Conservation (phyloP, 2,329 filamentous ascomycete genomes). For the Alternaria sp. region DNA sequence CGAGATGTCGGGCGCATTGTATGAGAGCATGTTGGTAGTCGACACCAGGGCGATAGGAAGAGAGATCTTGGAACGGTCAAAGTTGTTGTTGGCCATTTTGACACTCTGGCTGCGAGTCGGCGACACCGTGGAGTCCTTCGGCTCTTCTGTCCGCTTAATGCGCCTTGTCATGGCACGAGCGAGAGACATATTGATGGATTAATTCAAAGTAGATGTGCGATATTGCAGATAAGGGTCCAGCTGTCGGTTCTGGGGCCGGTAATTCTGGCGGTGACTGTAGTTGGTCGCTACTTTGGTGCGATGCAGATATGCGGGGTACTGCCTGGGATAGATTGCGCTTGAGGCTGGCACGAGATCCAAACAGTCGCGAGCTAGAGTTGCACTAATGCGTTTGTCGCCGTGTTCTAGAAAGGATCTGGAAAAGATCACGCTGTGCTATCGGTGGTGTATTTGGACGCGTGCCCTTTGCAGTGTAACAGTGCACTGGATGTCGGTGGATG, state of each 20-base stretch:
- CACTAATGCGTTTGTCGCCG: constrained; percentile 24
- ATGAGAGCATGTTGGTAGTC: constrained; percentile 94
- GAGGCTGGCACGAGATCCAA: constrained; percentile 28
- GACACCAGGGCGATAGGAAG: constrained; percentile 85
- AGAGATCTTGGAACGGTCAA: constrained; percentile 79
- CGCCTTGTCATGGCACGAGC: constrained; percentile 76
- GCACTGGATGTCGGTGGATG: constrained; percentile 27
- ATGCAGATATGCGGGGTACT: constrained; percentile 43
- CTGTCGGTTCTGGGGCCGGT: constrained; percentile 38
- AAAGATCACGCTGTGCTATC: constrained; percentile 30
- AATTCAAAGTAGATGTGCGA: constrained; percentile 37
- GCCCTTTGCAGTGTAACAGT: constrained; percentile 34
- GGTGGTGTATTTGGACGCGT: constrained; percentile 32
- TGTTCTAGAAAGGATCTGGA: constrained; percentile 31
- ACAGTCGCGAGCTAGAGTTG: constrained; percentile 20
- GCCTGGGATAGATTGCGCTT: constrained; percentile 46
- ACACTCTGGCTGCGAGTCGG: constrained; percentile 55
- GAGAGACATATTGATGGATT: constrained; percentile 60
- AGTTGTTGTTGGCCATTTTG: constrained; percentile 52
- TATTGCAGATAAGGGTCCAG: constrained; percentile 33
- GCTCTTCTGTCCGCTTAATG: constrained; percentile 61
- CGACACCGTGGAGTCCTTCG: constrained; percentile 32
- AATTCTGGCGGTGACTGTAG: constrained; percentile 31
- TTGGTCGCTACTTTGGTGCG: constrained; percentile 34
- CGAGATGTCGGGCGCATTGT: constrained; percentile 86